These are phyloP conservation scores for Suhomyces sp. DNA, from an alignment of 805 yeast species.

Conservation along the genomic window DNA sequence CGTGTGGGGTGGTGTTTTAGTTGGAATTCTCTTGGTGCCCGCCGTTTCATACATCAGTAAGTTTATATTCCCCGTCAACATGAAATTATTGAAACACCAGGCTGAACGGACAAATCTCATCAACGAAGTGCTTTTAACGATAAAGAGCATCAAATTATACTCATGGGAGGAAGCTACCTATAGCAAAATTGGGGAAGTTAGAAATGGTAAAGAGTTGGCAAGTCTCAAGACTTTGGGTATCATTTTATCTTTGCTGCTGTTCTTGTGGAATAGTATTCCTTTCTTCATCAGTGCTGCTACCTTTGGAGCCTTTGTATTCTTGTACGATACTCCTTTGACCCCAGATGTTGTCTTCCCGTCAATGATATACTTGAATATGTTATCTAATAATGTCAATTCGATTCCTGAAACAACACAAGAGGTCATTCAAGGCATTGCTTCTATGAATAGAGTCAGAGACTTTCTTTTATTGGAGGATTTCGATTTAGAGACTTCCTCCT, in stretches of 20 bases:
- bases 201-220: slow-evolving; percentile 21
- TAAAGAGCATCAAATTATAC: slow-evolving; percentile 26
- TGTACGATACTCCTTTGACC: slow-evolving; percentile 17
- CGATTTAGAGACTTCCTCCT: slow-evolving; percentile 12
- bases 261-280: slow-evolving; percentile 27
- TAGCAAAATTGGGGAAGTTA: slow-evolving; percentile 15
- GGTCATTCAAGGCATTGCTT: slow-evolving; percentile 57
- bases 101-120: slow-evolving; percentile 22
- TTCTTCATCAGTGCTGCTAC: slow-evolving; percentile 22
- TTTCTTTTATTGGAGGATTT: slow-evolving; percentile 37
- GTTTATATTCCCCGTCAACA: slow-evolving; percentile 43
- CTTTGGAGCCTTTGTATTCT: slow-evolving; percentile 19
- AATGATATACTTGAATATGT: slow-evolving; percentile 30
- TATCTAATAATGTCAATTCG: slow-evolving; percentile 57
- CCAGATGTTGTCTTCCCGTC: slow-evolving; percentile 30
- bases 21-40: slow-evolving; percentile 19
- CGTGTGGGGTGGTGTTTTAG: slow-evolving; percentile 19
- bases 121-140: slow-evolving; percentile 23
- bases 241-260: slow-evolving; percentile 13
- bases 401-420: slow-evolving; percentile 59
- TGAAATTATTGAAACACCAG: slow-evolving; percentile 17
- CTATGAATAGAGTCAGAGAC: slow-evolving; percentile 51
- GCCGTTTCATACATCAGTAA: slow-evolving; percentile 20
- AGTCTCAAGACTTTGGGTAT: slow-evolving; percentile 16
- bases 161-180: slow-evolving; percentile 29